These are phyloP conservation scores for Melanomma pulvis-pyrius DNA, from an alignment of 495 filamentous ascomycete genomes.

Conservation along the genomic window DNA sequence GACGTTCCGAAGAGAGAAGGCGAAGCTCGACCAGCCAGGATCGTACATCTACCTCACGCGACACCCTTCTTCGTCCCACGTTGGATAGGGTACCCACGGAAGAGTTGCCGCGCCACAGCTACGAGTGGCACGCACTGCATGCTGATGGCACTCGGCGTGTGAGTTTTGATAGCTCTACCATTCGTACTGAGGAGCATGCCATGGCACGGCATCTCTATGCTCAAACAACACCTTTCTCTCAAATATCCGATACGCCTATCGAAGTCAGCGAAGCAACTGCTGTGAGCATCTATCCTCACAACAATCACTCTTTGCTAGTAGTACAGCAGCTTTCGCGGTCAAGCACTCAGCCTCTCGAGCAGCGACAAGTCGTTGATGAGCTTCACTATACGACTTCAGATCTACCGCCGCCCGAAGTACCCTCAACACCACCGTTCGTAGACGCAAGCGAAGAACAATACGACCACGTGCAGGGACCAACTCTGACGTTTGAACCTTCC, in stretches of 20 bases:
- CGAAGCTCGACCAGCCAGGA: constrained; percentile 28
- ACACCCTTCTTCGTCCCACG: constrained; percentile 13
- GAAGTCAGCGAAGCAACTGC: constrained; percentile 78
- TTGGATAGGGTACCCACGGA: constrained; percentile 24
- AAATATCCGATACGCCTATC: constrained; percentile 58
- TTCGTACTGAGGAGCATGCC: constrained; percentile 54
- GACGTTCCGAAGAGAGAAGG: constrained; percentile 27
- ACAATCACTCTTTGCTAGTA: constrained; percentile 80
- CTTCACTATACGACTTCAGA: background rate
- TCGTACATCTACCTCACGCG: constrained; percentile 27
- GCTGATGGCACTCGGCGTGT: constrained; percentile 29
- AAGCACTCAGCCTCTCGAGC: constrained; percentile 14
- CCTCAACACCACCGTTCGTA: background rate
- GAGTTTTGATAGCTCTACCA: constrained; percentile 34
- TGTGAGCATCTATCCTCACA: constrained; percentile 81
- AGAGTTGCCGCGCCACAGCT: constrained; percentile 31
- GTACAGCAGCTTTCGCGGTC: constrained; percentile 60
- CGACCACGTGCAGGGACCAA: constrained; percentile 17
- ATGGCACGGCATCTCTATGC: constrained; percentile 55
- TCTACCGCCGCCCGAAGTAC: background rate
- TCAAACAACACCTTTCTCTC: constrained; percentile 62
- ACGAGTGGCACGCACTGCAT: constrained; percentile 24
- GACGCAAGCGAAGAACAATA: constrained; percentile 1
- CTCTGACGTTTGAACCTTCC: constrained; percentile 37
- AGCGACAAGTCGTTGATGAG: constrained; percentile 1